These are phyloP conservation scores for Blechomonas ayalai DNA, from an alignment of 208 protist genomes.

Conservation along the genomic window DNA sequence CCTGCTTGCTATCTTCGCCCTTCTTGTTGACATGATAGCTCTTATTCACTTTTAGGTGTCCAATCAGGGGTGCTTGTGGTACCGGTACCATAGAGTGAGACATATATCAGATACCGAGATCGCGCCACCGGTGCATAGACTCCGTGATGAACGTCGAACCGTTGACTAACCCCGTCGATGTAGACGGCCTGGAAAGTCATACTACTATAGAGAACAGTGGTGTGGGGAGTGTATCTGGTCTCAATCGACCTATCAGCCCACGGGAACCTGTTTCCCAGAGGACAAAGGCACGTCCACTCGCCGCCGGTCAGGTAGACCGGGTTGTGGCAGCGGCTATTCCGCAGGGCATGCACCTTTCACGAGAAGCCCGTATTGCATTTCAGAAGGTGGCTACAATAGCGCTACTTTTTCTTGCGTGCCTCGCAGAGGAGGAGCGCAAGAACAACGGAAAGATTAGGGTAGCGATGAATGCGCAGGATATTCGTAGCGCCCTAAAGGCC, in stretches of 20 bases:
- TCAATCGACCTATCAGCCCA: no score
- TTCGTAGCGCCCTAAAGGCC: slow-evolving; percentile 47
- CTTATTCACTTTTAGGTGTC: no score
- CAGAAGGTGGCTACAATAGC: slow-evolving; percentile 72
- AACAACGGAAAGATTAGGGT: slow-evolving; percentile 25
- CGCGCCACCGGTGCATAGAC: no score
- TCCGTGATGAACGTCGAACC: no score
- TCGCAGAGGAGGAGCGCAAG: slow-evolving; percentile 60
- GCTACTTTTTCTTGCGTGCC: slow-evolving; percentile 60
- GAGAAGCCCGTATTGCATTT: slow-evolving; percentile 58
- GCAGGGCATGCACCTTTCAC: slow-evolving; percentile 51
- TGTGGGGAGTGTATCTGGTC: not conserved
- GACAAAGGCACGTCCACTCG: slow-evolving; percentile 24
- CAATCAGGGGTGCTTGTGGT: no score
- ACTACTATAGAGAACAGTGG: not conserved
- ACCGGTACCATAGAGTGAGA: no score
- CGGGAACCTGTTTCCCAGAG: no score
- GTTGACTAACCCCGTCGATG: not conserved
- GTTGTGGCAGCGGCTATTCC: slow-evolving; percentile 45
- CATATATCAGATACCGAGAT: no score
- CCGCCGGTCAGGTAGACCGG: slow-evolving; percentile 67
- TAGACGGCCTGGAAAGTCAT: not conserved
- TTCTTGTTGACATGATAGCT: no score
- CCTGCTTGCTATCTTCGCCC: no score
- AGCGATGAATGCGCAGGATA: slow-evolving; percentile 58